Percentiles rank a stretch among this genome's conserved stretches.
Conservation (phyloP, 345 rosid genomes). For the Nasturtium officinale region DNA sequence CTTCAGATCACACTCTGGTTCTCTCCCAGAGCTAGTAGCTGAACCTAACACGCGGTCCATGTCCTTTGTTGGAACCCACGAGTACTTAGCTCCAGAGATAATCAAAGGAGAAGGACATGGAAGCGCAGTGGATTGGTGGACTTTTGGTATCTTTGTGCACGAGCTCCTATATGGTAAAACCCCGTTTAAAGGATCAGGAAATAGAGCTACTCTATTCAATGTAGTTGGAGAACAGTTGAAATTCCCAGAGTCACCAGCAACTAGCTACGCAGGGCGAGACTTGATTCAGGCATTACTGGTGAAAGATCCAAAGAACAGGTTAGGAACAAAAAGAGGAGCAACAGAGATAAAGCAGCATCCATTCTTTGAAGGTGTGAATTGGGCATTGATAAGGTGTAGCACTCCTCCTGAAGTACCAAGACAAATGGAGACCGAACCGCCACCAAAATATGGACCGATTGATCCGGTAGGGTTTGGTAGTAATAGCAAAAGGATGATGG, state of each 20-base stretch:
- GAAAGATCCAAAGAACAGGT: constrained; percentile 89
- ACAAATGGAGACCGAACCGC: constrained; percentile 66
- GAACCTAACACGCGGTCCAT: constrained; percentile 96
- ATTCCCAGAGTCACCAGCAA: constrained; percentile 88
- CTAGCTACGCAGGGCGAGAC: constrained; percentile 86
- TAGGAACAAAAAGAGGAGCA: constrained; percentile 96
- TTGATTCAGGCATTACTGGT: constrained; percentile 79
- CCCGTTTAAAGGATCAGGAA: constrained; percentile 94
- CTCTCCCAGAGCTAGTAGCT: constrained; percentile 89
- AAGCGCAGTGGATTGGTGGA: constrained; percentile 99
- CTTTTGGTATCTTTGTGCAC: constrained; percentile 91
- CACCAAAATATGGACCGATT: constrained; percentile 61
- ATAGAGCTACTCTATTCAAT: constrained; percentile 87
- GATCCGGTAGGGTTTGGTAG: constrained; percentile 72
- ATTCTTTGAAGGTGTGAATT: constrained; percentile 93
- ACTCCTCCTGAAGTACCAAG: constrained; percentile 98
- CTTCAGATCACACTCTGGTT: constrained; percentile 51
- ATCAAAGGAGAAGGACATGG: constrained; percentile 99
- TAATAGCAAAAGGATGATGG: constrained; percentile 69
- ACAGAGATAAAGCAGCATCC: constrained; percentile 98
- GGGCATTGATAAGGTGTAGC: constrained; percentile 96
- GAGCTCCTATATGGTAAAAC: constrained; percentile 89
- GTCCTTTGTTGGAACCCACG: constrained; percentile 99
- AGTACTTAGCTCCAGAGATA: constrained; percentile 94
- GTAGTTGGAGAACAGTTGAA: constrained; percentile 93